Evolutionary conservation across 345 rosid genomes (phyloP).

Genomic region (Camelina neglecta): DNA sequence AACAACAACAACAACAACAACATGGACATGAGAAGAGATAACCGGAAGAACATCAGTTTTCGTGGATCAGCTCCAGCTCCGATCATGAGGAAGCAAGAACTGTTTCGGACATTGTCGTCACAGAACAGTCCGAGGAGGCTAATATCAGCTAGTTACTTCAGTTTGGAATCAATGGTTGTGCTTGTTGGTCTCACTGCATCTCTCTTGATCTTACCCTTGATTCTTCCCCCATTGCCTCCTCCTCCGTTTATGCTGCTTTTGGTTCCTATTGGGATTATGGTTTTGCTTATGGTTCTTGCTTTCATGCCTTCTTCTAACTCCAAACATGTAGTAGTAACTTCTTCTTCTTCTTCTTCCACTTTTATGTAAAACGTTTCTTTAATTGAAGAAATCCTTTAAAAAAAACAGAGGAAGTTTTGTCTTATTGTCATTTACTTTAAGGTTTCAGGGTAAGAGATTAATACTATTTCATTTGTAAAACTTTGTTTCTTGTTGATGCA

Average conservation of each 20-base stretch:
- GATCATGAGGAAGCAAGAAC: constrained; percentile 39
- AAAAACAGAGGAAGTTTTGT: constrained; percentile 7
- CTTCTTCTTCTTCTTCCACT: constrained; percentile 28
- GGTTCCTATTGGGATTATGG: constrained; percentile 73
- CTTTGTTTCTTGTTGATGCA: constrained; percentile 5
- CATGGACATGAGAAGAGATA: constrained; percentile 43
- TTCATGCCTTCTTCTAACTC: constrained; percentile 63
- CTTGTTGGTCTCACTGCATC: constrained; percentile 70
- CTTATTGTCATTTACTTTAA: constrained; percentile 1
- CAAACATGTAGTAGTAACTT: constrained; percentile 29
- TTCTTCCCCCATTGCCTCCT: constrained; percentile 85
- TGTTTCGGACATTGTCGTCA: constrained; percentile 38
- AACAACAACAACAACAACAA: constrained; percentile 15
- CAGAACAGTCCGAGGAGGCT: constrained; percentile 50
- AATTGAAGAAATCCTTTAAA: constrained; percentile 16
- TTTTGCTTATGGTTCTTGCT: constrained; percentile 70
- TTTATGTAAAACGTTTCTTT: constrained; percentile 39
- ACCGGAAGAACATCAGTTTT: constrained; percentile 26
- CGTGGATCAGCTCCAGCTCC: constrained; percentile 27
- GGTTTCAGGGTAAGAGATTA: constrained; percentile 26
- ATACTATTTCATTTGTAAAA: constrained; percentile 33
- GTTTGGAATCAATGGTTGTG: constrained; percentile 63
- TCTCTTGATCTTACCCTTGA: constrained; percentile 72
- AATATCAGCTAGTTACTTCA: constrained; percentile 56
- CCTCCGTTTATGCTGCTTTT: constrained; percentile 82